Evolutionary conservation across 306 rosid genomes (phyloP).

Genomic region (Acmispon strigosus): DNA sequence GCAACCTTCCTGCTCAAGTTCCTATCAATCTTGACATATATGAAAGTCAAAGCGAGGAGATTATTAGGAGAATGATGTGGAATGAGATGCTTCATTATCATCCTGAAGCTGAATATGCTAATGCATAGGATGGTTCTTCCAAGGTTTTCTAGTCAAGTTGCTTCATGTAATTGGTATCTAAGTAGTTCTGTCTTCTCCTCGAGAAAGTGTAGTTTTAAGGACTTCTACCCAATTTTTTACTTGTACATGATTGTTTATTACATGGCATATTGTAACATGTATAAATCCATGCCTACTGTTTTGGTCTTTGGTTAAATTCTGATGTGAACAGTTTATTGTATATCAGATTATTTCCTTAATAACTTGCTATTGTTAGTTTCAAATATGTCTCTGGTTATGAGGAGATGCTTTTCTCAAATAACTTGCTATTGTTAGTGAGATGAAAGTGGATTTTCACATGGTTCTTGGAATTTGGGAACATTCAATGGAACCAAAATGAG

Average conservation of each 20-base stretch:
- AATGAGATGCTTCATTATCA: constrained; percentile 73
- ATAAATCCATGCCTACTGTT: constrained; percentile 30
- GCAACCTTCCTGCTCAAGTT: constrained; percentile 45
- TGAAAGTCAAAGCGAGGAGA: constrained; percentile 42
- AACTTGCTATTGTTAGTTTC: too few species aligned
- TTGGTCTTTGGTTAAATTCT: background rate
- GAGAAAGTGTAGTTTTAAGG: constrained; percentile 11
- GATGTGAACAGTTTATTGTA: too few species aligned
- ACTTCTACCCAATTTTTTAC: constrained; percentile 16
- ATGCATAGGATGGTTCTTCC: background rate
- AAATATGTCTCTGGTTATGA: background rate
- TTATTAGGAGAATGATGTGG: constrained; percentile 83
- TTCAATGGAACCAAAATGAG: background rate
- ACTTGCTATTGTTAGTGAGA: background rate
- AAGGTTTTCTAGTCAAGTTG: too few species aligned
- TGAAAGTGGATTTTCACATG: background rate
- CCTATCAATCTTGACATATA: constrained; percentile 68
- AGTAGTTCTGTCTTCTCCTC: too few species aligned
- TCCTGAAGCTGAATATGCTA: constrained; percentile 45
- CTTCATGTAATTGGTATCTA: too few species aligned
- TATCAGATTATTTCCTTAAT: background rate
- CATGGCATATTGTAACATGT: constrained; percentile 33
- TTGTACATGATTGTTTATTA: constrained; percentile 21
- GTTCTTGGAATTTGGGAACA: too few species aligned
- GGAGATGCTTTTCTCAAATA: background rate